These are phyloP conservation scores for Oryza officinalis DNA, from an alignment of 176 grass and related monocot genomes.

Conservation along the genomic window DNA sequence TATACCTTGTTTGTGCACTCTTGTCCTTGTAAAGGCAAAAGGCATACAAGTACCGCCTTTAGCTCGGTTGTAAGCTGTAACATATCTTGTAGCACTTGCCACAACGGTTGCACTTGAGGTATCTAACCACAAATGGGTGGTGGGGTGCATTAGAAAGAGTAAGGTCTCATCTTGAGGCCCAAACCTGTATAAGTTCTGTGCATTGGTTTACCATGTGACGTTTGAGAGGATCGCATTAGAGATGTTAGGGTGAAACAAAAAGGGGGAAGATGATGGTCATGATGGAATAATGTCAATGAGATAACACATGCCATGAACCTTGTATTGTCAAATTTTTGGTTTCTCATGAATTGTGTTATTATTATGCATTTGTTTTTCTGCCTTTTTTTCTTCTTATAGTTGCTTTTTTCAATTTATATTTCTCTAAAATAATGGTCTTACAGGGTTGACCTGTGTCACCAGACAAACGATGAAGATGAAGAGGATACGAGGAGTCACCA, in stretches of 20 bases:
- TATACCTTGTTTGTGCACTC: constrained; percentile 9
- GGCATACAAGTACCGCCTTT: background rate
- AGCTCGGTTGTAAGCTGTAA: background rate
- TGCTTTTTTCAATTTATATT: constrained; percentile 38
- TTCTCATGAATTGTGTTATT: background rate
- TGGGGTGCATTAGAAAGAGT: background rate
- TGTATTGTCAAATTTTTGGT: background rate
- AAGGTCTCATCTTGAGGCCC: background rate
- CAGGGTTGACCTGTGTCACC: constrained; percentile 98
- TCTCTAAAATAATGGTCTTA: constrained; percentile 38
- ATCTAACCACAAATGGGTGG: background rate
- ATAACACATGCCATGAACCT: background rate
- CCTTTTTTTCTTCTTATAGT: background rate
- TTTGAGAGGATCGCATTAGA: background rate
- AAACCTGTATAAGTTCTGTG: background rate
- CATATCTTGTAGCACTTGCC: background rate
- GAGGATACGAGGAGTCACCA: constrained; percentile 71
- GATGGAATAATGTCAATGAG: background rate
- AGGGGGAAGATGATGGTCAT: background rate
- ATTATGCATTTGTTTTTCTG: background rate
- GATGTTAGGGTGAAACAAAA: background rate
- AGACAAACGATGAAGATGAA: constrained; percentile 96
- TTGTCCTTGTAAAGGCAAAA: background rate
- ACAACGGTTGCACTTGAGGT: background rate
- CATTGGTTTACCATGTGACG: no score